These are phyloP conservation scores for Bryoerythrophyllum caledonicum DNA, from an alignment of 225 moss, liverwort and hornwort genomes.

Conservation along the genomic window DNA sequence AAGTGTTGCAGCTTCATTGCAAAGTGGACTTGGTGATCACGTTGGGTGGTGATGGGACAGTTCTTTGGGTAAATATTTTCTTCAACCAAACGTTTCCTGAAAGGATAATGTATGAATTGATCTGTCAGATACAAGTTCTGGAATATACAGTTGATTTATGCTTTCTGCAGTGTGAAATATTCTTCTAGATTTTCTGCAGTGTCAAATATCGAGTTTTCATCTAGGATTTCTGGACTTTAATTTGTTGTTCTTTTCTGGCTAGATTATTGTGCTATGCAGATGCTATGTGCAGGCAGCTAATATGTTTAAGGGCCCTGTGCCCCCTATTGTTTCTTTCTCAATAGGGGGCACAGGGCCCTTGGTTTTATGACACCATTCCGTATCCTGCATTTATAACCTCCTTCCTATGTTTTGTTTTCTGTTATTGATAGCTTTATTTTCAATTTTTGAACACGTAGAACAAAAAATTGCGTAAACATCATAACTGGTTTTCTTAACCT, in stretches of 20 bases:
- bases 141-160: constrained; percentile 13
- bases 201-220: constrained; percentile 19
- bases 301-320: constrained; percentile 91
- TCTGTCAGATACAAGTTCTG: neutral
- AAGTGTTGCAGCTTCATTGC: constrained; percentile 55
- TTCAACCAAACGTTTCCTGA: constrained; percentile 8
- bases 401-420: neutral
- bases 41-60: constrained; percentile 92
- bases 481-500: constrained; percentile 33
- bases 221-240: neutral
- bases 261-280: constrained; percentile 12
- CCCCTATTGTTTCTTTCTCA: constrained; percentile 88
- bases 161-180: neutral
- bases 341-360: constrained; percentile 97
- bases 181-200: neutral
- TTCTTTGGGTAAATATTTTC: constrained; percentile 71
- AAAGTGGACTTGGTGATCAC: constrained; percentile 92
- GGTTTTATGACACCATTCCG: constrained; percentile 99
- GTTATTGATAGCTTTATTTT: constrained; percentile 4
- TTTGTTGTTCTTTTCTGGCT: constrained; percentile 8
- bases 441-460: constrained; percentile 12
- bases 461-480: neutral
- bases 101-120: neutral
- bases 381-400: constrained; percentile 61
- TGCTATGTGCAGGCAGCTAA: constrained; percentile 71